These are phyloP conservation scores for Stenocarpella maydis DNA, from an alignment of 2,329 filamentous ascomycete species.

Conservation along the genomic window DNA sequence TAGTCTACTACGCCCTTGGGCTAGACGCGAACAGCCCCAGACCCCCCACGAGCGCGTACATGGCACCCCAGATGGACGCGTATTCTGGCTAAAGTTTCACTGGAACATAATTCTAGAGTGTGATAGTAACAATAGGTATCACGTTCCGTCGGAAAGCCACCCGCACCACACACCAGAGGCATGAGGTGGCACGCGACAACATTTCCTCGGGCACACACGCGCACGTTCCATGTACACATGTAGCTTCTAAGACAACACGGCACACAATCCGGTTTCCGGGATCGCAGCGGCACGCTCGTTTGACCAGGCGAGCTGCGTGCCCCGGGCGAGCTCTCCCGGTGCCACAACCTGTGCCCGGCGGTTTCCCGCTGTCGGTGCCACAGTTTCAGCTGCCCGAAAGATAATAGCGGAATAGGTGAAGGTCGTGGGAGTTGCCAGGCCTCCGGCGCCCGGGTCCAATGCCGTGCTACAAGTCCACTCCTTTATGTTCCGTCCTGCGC, in stretches of 20 bases:
- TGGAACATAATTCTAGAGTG: neutral
- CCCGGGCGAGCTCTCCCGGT: conserved; percentile 12
- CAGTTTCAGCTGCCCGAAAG: conserved; percentile 28
- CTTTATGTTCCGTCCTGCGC: neutral
- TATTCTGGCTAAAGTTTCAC: conserved; percentile 10
- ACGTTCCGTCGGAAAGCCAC: conserved; percentile 20
- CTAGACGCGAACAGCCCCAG: neutral
- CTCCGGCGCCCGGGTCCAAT: neutral
- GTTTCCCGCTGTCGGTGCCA: conserved; percentile 13
- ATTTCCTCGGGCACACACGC: neutral
- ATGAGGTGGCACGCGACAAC: neutral
- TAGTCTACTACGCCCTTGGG: neutral
- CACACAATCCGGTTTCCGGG: conserved; percentile 7
- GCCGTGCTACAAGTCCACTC: neutral
- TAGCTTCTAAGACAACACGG: neutral
- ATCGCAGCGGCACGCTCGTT: conserved; percentile 7
- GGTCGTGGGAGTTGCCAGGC: conserved; percentile 20
- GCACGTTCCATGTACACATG: neutral
- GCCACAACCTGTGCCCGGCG: conserved; percentile 7
- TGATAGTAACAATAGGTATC: neutral
- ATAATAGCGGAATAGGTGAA: neutral
- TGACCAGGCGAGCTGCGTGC: conserved; percentile 27
- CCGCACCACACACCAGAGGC: neutral
- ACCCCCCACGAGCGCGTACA: conserved; percentile 9
- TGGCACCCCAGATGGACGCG: neutral